Evolutionary conservation across 2,329 filamentous ascomycete genomes (phyloP), one percentile per base, ranked within the genome.

Genomic region (Exophiala sp.): DNA sequence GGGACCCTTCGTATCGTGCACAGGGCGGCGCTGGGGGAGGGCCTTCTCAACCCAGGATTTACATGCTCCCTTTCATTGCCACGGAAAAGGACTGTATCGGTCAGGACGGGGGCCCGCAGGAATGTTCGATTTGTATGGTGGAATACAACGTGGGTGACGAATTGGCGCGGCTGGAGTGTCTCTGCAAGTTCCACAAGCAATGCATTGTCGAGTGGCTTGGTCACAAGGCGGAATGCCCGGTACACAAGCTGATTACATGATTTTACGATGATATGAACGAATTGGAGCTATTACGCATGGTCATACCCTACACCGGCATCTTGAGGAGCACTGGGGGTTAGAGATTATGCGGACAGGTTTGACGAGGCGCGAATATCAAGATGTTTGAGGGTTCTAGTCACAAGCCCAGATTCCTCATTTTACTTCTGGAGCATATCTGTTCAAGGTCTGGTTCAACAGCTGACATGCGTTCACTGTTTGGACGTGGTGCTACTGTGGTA

Each of bases 91-190:
- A 83, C 55, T 83, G 80, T 58, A 62, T 77, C 1, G 74, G 74
- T 3, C 66, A 70, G 18, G 76, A 79, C 46, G 73, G 77, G 14
- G 71, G 70, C 37, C 58, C 68, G 44, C 74, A 75, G 35, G 80
- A 83, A 60, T 83, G 80, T 56, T 74, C 79, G 7, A 83, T 83
- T 44, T 83, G 80, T 62, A 77, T 83, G 61, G 79, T 82, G 55
- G 80, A 83, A 48, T 83, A 82, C 61, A 73, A 79, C 58, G 72
- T 74, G 9, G 80, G 80, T 0, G 76, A 79, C 59, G 69, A 74
- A 58, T 70, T 83, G 68, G 78, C 76, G 8, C 69, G 80, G 52
- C 65, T 83, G 60, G 78, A 81, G 58, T 83, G 80, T 61, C 68
- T 80, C 55, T 83, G 80, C 67, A 81, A 81, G 58, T 83, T 83